Evolutionary conservation across 176 grass and related monocot genomes (phyloP).

Genomic region (Luzula sylvatica): DNA sequence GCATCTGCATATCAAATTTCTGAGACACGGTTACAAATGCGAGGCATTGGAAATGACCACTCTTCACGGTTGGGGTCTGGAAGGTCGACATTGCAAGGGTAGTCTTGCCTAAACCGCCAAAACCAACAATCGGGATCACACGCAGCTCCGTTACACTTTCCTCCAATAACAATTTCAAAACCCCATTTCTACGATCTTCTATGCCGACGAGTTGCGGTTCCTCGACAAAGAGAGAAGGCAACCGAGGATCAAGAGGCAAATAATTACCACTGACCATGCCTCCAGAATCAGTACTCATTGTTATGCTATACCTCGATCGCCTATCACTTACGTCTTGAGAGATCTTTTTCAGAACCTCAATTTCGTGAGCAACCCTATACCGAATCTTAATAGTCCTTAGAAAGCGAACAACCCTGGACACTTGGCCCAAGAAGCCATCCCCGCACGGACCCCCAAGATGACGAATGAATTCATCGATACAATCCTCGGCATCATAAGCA

Average conservation of each 20-base stretch:
- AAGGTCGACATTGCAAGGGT: not conserved
- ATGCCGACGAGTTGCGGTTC: too few species aligned
- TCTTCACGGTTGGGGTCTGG: not conserved
- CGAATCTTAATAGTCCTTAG: not conserved
- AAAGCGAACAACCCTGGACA: not conserved
- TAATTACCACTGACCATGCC: too few species aligned
- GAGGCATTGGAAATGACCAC: too few species aligned
- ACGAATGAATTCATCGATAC: conserved; percentile 9
- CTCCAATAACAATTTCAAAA: not conserved
- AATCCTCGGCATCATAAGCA: conserved; percentile 9
- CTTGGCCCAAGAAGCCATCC: not conserved
- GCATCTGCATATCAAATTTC: too few species aligned
- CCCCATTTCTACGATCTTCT: too few species aligned
- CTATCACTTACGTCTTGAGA: not conserved
- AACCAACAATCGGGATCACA: not conserved
- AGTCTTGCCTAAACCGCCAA: not conserved
- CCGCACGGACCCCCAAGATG: not conserved
- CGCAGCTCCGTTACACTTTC: not conserved
- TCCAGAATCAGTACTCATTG: not conserved
- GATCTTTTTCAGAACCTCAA: not conserved
- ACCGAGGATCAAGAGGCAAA: too few species aligned
- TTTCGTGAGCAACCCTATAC: not conserved
- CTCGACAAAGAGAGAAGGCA: too few species aligned
- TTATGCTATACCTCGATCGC: not conserved
- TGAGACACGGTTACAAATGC: too few species aligned